Base-by-base conservation (phyloP, 371 early-diverging fungal genomes). In the Cokeromyces recurvatus region DNA sequence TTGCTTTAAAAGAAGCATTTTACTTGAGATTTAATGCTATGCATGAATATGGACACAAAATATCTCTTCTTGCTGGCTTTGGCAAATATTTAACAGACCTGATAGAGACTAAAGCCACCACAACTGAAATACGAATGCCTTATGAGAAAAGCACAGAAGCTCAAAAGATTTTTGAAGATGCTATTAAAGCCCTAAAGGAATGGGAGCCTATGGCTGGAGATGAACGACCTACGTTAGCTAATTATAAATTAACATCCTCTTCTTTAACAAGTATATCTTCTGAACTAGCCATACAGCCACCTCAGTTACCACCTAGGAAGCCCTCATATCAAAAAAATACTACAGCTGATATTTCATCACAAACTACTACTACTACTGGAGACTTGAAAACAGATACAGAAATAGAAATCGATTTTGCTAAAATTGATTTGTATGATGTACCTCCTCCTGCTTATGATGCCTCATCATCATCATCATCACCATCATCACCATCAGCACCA, bases 1-100 rank as follows among this genome's bases (percentile, higher is more conserved):
- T 71, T 54, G 75, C 75, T 1, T 27, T 74, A 2, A 66, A 65
- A 16, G 75, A 74, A 43, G 75, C 75, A 1, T 71, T 74, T 40
- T 74, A 74, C 41, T 37, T 71, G 32, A 62, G 71, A n/a, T 68
- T 74, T 36, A 74, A 74, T 48, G 71, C 75, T 4, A 53, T 71
- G 62, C 51, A 53, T 31, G 75, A 71, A 24, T 66, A 62, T 55
- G 71, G 71, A 2, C 65, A 71, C 41, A 74, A 74, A 48, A 49
- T 58, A 3, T 57, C 67, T 2, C 53, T 74, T 22, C 55, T 74
- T 41, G 71, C 75, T 15, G 75, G 75, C 7, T 74, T 74, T 56
- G 75, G 69, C 12, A 70, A 66, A 48, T 74, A 74, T 23, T 57
- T 74, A 23, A 63, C 65, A 0, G 75, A 74, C 53, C 46, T 67